phyloP scores from a whole-genome alignment of 768 basidiomycete genomes.

The Podaxis sp. region DNA sequence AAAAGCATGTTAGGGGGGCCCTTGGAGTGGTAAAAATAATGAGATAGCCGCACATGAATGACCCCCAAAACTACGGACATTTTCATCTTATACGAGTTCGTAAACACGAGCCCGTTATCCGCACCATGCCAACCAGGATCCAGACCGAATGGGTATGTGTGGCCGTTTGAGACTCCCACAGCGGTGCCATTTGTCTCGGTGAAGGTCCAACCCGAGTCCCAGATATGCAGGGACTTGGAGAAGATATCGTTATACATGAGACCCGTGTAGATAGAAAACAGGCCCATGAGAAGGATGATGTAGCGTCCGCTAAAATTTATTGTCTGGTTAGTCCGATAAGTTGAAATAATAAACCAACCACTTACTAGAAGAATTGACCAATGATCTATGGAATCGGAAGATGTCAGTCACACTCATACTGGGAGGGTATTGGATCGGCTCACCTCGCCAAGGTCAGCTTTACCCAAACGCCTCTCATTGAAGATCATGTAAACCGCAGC shows the following conservation, averaged over 20 bases:
- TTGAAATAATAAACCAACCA: conserved; percentile 18
- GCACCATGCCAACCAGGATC: conserved; percentile 96
- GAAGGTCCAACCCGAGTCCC: conserved; percentile 86
- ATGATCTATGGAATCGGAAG: conserved; percentile 51
- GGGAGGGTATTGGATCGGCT: conserved; percentile 18
- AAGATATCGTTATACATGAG: conserved; percentile 99
- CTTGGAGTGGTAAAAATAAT: conserved; percentile 6
- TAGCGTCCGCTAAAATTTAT: conserved; percentile 78
- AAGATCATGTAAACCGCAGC: conserved; percentile 84
- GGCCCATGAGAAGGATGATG: conserved; percentile 97
- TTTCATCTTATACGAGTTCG: conserved; percentile 99
- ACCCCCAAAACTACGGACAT: conserved; percentile 97
- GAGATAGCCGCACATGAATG: conserved; percentile 69
- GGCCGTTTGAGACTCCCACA: conserved; percentile 55
- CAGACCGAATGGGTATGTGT: conserved; percentile 88
- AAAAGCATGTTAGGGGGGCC: conserved; percentile 13
- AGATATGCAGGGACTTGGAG: conserved; percentile 87
- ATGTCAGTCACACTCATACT: conserved; percentile 4
- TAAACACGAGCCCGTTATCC: conserved; percentile 89
- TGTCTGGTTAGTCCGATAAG: conserved; percentile 13
- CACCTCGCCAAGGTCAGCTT: conserved; percentile 73
- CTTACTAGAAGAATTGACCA: conserved; percentile 91
- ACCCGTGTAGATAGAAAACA: conserved; percentile 95
- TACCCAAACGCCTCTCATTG: conserved; percentile 77
- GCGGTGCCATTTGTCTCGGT: conserved; percentile 49